Evolutionary conservation across 495 filamentous ascomycete species (phyloP).

Genomic region (Penicillium paxilli): DNA sequence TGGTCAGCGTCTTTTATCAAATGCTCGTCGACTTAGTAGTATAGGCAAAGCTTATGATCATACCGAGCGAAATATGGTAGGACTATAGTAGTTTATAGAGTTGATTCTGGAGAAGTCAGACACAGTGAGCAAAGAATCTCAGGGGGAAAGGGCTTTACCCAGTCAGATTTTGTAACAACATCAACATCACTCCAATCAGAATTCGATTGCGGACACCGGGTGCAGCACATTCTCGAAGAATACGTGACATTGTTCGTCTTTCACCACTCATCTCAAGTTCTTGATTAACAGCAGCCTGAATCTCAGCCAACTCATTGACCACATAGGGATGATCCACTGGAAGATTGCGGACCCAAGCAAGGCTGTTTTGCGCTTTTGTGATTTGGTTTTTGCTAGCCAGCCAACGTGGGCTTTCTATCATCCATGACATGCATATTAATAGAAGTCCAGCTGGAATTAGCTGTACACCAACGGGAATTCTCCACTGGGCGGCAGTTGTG

Average conservation of each 20-base stretch:
- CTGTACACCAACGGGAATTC: slow-evolving; percentile 20
- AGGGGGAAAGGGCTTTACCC: slow-evolving; percentile 3
- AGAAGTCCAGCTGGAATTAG: slow-evolving; percentile 36
- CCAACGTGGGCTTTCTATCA: slow-evolving; percentile 66
- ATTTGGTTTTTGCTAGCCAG: slow-evolving; percentile 26
- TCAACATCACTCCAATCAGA: background rate
- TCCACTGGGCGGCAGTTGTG: slow-evolving; percentile 16
- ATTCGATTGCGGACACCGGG: slow-evolving; percentile 24
- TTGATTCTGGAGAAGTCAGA: slow-evolving; percentile 36
- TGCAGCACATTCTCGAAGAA: background rate
- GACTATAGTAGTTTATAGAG: slow-evolving; percentile 24
- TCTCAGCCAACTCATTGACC: slow-evolving; percentile 16
- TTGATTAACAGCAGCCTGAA: slow-evolving; percentile 34
- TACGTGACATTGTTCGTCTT: background rate
- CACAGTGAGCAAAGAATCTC: slow-evolving; percentile 21
- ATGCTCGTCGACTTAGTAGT: background rate
- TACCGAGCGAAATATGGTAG: slow-evolving; percentile 14
- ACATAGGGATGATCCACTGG: slow-evolving; percentile 14
- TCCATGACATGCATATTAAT: slow-evolving; percentile 46
- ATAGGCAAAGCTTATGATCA: too few species aligned
- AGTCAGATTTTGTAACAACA: slow-evolving; percentile 27
- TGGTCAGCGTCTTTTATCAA: background rate
- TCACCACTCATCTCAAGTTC: slow-evolving; percentile 37
- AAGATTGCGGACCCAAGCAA: slow-evolving; percentile 12
- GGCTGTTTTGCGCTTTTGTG: slow-evolving; percentile 1